Conservation (phyloP, 2,329 filamentous ascomycete genomes). For the Harringtonia lauricola region DNA sequence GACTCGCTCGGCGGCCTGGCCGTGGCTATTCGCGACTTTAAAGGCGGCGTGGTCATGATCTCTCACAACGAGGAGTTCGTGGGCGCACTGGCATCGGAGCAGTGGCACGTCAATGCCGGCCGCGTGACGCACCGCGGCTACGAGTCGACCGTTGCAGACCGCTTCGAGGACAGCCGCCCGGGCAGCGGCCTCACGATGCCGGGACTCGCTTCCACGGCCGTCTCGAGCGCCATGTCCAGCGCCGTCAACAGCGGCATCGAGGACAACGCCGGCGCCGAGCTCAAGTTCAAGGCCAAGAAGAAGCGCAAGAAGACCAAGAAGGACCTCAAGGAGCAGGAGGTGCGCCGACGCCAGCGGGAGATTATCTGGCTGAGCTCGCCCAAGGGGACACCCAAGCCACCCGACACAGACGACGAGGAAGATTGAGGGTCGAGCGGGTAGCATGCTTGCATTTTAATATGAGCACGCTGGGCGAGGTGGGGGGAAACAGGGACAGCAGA, state of each 20-base stretch:
- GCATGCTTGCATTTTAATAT: no score
- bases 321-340: conserved; percentile 88
- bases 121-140: conserved; percentile 76
- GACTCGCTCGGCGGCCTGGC: conserved; percentile 93
- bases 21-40: conserved; percentile 97
- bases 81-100: conserved; percentile 86
- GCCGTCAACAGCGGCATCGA: conserved; percentile 76
- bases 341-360: conserved; percentile 75
- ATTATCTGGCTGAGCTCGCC: conserved; percentile 75
- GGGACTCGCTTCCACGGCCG: conserved; percentile 23
- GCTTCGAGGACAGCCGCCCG: conserved; percentile 75
- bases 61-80: conserved; percentile 99
- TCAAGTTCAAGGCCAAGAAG: conserved; percentile 84
- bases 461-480: no score
- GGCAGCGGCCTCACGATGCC: conserved; percentile 28
- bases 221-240: conserved; percentile 44
- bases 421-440: no score
- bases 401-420: conserved; percentile 65
- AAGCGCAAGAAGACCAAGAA: conserved; percentile 99
- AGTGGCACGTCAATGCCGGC: conserved; percentile 88
- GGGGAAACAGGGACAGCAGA: no score
- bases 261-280: conserved; percentile 45
- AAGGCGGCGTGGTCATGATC: conserved; percentile 97
- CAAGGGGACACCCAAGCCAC: conserved; percentile 70
- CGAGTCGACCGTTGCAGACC: conserved; percentile 61